Evolutionary conservation across 805 yeast genomes (phyloP).

Genomic region (Metschnikowia matae): DNA sequence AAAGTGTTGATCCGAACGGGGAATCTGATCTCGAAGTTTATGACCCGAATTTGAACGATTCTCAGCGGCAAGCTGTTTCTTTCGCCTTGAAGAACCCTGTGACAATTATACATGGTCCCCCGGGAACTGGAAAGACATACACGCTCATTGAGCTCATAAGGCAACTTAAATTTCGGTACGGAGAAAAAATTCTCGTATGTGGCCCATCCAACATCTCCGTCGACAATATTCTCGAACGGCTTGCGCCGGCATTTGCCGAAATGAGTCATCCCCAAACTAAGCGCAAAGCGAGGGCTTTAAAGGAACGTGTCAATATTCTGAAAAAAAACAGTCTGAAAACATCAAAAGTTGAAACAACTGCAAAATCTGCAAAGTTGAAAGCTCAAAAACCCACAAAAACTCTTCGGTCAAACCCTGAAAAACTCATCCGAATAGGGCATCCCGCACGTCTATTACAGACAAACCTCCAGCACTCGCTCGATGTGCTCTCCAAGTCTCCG

Average conservation of each 20-base stretch:
- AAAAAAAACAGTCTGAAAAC: not conserved
- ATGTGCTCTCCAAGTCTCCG: slow-evolving; percentile 56
- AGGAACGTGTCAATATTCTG: no score
- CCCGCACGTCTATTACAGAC: slow-evolving; percentile 76
- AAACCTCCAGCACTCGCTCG: slow-evolving; percentile 70
- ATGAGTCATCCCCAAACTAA: not conserved
- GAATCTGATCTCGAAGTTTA: slow-evolving; percentile 24
- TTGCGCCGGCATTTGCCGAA: slow-evolving; percentile 33
- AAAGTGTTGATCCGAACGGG: not conserved
- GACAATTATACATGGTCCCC: slow-evolving; percentile 71
- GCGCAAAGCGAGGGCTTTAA: not conserved
- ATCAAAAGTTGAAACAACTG: not conserved
- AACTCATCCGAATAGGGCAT: slow-evolving; percentile 83
- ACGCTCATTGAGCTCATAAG: slow-evolving; percentile 78
- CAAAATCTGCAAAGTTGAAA: slow-evolving; percentile 9
- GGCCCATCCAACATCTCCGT: slow-evolving; percentile 94
- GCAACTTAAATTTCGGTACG: slow-evolving; percentile 50
- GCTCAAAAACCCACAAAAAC: slow-evolving; percentile 20
- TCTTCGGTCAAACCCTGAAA: slow-evolving; percentile 16
- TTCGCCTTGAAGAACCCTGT: slow-evolving; percentile 60
- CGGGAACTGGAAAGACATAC: slow-evolving; percentile 80
- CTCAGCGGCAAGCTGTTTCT: slow-evolving; percentile 70
- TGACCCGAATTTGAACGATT: slow-evolving; percentile 50
- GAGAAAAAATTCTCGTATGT: slow-evolving; percentile 69
- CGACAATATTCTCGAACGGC: slow-evolving; percentile 82